Evolutionary conservation across 257 asterid genomes (phyloP), one percentile per base, ranked within the genome.

Genomic region (Voacanga thouarsii): DNA sequence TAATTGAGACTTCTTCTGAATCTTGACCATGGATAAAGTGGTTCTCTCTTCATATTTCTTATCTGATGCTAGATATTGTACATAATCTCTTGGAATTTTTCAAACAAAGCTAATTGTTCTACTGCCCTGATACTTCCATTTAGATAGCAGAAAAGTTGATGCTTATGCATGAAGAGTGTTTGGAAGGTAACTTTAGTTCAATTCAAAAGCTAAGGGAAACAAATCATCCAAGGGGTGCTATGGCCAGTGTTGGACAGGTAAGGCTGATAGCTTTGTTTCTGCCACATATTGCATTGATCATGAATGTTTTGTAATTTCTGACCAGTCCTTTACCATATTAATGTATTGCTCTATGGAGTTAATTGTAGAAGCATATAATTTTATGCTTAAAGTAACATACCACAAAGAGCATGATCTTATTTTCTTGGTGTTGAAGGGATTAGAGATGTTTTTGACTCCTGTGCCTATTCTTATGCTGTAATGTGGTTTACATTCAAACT

Each of bases 91-190:
- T 12, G 44, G 45, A 64, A 30, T 64, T n/a, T 41, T 43, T 45
- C 28, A 16, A 21, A 33, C 37, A 1, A 47, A 71, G 11, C 24
- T 71, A 50, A 45, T 47, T 44, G 24, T 50, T 28, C 44, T 24
- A 15, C 60, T 24, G 7, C 44, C 18, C 63, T 44, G 12, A 41
- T 66, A 74, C 65, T 49, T 41, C 41, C 50, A 26, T 37, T 39
- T 78, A 92, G 96, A 79, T 92, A 19, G 92, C 94, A 45, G 83
- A 82, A 80, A 85, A 88, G 44, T 28, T 91, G 84, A 89, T 91
- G 97, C 72, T 80, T 41, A 93, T 91, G 94, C 94, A 84, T 71
- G 94, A 89, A 82, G 92, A 89, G 74, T 91, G 97, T 77, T 75
- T 77, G 78, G 90, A 85, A 76, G 96, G 96, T 26, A 84, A 91